Conservation (phyloP, 371 early-diverging fungal species). For the Dichotomocladium elegans region DNA sequence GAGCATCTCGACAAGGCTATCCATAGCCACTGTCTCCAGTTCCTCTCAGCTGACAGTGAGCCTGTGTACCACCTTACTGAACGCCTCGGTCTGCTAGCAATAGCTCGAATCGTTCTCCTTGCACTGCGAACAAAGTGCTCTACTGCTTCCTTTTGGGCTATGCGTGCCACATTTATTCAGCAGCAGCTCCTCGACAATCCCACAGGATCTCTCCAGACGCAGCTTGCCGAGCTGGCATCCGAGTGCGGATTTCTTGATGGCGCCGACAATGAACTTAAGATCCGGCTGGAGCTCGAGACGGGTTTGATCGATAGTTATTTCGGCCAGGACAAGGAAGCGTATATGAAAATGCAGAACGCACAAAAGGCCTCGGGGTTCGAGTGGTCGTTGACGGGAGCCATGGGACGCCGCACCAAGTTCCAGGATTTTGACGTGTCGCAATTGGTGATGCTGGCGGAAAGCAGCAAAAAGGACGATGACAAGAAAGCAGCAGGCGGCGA, state of each 20-base stretch:
- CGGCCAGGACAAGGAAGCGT: constrained; percentile 68
- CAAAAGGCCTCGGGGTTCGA: constrained; percentile 75
- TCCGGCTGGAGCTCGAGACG: constrained; percentile 71
- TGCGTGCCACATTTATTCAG: constrained; percentile 71
- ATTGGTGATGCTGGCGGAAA: constrained; percentile 86
- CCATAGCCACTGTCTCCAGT: constrained; percentile 30
- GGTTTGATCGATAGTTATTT: constrained; percentile 78
- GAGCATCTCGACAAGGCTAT: constrained; percentile 17
- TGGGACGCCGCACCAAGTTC: constrained; percentile 92
- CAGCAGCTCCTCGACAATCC: constrained; percentile 86
- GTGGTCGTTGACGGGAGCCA: constrained; percentile 84
- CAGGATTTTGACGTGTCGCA: constrained; percentile 86
- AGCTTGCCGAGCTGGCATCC: constrained; percentile 15
- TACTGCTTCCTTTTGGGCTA: constrained; percentile 71
- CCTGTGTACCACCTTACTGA: constrained; percentile 78
- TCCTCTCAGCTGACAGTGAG: constrained; percentile 78
- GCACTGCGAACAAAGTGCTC: constrained; percentile 15
- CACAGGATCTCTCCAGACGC: constrained; percentile 61
- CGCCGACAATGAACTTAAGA: constrained; percentile 32
- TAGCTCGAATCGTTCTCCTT: constrained; percentile 66
- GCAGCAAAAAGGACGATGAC: constrained; percentile 30
- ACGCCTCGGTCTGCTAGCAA: constrained; percentile 60
- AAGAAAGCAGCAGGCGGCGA: constrained; percentile 9
- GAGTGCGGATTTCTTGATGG: constrained; percentile 2
- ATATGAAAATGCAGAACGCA: constrained; percentile 63